Percentiles rank a stretch among this genome's conserved stretches.
Conservation (phyloP, 2,329 filamentous ascomycete genomes). For the Penicillium sp. region DNA sequence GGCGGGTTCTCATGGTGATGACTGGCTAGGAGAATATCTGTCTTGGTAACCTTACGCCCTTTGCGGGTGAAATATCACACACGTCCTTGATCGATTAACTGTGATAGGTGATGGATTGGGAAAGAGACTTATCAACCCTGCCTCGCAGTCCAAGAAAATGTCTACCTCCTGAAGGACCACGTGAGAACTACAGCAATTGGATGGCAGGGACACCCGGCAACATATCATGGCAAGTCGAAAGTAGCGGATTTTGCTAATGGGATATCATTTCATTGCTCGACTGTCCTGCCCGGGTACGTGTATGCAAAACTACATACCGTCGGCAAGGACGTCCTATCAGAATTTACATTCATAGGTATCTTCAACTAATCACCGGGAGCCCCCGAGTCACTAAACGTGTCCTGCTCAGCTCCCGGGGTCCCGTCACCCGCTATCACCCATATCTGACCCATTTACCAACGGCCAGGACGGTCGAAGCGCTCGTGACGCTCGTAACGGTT, state of each 20-base stretch:
- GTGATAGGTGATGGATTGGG: not conserved
- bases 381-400: not conserved
- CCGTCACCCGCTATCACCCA: not conserved
- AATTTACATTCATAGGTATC: slow-evolving; percentile 14
- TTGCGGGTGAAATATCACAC: not conserved
- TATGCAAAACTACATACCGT: slow-evolving; percentile 4
- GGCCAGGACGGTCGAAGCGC: slow-evolving; percentile 33
- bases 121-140: not conserved
- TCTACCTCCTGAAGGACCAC: not conserved
- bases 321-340: slow-evolving; percentile 18
- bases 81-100: not conserved
- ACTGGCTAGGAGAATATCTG: slow-evolving; percentile 26
- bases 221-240: not conserved
- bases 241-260: not conserved
- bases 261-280: slow-evolving; percentile 20
- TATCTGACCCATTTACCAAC: slow-evolving; percentile 29
- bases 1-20: slow-evolving; percentile 31
- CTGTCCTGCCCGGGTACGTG: slow-evolving; percentile 9
- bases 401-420: not conserved
- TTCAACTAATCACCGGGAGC: slow-evolving; percentile 8
- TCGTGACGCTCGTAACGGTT: slow-evolving; percentile 42
- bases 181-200: not conserved
- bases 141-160: not conserved
- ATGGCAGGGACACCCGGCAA: not conserved
- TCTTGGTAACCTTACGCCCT: slow-evolving; percentile 19